Evolutionary conservation across 2,329 filamentous ascomycete species (phyloP), one percentile per base, ranked within the genome.

Genomic region (Aspergillus quadrilineatus): DNA sequence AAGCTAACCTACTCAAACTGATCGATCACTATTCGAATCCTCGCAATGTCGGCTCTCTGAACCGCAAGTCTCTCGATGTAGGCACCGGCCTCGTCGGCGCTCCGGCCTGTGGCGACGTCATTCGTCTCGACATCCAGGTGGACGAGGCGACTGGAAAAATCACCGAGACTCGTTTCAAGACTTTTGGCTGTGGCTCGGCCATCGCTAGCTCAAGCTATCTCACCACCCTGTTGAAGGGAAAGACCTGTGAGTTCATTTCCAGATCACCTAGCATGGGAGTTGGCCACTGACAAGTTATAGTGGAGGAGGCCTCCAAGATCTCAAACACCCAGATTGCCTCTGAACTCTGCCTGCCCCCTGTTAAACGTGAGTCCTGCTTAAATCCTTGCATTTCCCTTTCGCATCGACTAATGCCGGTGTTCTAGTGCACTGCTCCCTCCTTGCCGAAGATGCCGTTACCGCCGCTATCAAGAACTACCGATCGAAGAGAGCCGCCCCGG

Each of bases 281-380:
- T 7, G 26, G 22, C 8, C 30, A 44, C 55, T 57, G 41, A 57
- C 45, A 39, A 47, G 15, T 10, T 15, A 22, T 34, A 57, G 78
- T 99, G 64, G 94, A 99, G 67, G 91, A 99, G 74, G 94, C 95
- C 34, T 87, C 87, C 53, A 88, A 89, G 78, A 90, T 99, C 67
- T 89, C 91, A 80, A 99, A 99, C 78, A 96, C 93, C 3, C 92
- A 99, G 78, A 99, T 99, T 72, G 94, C 94, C 37, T 95, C 96
- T 81, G 95, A 99, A 79, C 81, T 97, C 56, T 94, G 90, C 89
- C 89, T 58, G 87, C 91, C 90, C 36, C 90, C 91, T 60, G 90
- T 96, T 50, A 96, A 95, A 80, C 77, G 89, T 92, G 79, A 76
- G 87, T 39, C 44, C 17, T 42, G 46, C 29, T 3, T 5, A n/a